phyloP scores from a whole-genome alignment of 768 basidiomycete species.

The Austroboletus festivus region DNA sequence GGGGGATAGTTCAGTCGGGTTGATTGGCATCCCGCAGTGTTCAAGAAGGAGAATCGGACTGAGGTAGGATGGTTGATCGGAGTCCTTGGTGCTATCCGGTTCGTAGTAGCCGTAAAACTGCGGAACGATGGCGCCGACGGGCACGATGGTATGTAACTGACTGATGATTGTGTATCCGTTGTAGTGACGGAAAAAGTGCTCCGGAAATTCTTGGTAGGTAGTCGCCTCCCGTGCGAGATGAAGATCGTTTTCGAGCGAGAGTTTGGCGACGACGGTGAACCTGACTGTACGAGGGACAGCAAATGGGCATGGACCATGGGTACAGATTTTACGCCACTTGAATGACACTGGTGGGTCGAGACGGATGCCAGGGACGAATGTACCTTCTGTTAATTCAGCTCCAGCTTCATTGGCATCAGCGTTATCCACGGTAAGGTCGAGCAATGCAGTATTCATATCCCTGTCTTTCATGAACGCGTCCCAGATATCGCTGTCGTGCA shows the following conservation, averaged over 20 bases:
- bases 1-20: slow-evolving; percentile 21
- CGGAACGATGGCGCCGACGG: slow-evolving; percentile 51
- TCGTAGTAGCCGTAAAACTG: slow-evolving; percentile 65
- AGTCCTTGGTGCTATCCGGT: slow-evolving; percentile 9
- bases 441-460: neutral
- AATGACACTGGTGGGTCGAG: slow-evolving; percentile 16
- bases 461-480: neutral
- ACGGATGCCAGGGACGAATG: slow-evolving; percentile 1
- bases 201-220: slow-evolving; percentile 28
- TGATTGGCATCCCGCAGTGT: slow-evolving; percentile 41
- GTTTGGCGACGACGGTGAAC: slow-evolving; percentile 44
- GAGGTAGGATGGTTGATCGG: slow-evolving; percentile 8
- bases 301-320: neutral
- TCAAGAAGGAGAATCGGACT: slow-evolving; percentile 48
- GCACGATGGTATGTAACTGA: slow-evolving; percentile 40
- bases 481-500: neutral
- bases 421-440: neutral
- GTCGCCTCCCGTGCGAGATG: slow-evolving; percentile 35
- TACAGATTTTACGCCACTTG: slow-evolving; percentile 7
- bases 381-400: neutral
- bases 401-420: neutral
- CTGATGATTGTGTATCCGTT: slow-evolving; percentile 22
- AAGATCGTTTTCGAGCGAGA: slow-evolving; percentile 36
- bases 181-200: slow-evolving; percentile 27
- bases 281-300: slow-evolving; percentile 30